Evolutionary conservation across 352 stramenopile genomes (phyloP).

Genomic region (Pythium scleroteichum): DNA sequence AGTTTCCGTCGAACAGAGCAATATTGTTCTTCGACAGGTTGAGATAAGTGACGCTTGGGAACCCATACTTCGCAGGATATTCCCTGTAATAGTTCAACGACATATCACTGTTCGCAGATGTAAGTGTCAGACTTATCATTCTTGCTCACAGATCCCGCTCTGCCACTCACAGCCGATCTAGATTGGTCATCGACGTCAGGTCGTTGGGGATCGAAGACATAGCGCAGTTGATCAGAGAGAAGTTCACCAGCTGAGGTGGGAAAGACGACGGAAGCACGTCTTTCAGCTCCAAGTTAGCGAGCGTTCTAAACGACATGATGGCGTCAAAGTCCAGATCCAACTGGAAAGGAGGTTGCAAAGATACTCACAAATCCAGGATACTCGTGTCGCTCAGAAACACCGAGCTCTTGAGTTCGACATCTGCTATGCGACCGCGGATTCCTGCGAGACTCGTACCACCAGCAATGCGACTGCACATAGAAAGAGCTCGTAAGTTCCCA

Average conservation of each 20-base stretch:
- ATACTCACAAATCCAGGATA: slow-evolving; percentile 44
- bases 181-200: slow-evolving; percentile 46
- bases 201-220: slow-evolving; percentile 55
- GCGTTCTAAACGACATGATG: slow-evolving; percentile 31
- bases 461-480: slow-evolving; percentile 43
- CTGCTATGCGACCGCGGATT: slow-evolving; percentile 43
- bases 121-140: background rate
- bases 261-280: slow-evolving; percentile 47
- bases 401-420: slow-evolving; percentile 34
- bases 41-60: slow-evolving; percentile 39
- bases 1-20: slow-evolving; percentile 44
- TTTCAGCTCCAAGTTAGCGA: slow-evolving; percentile 56
- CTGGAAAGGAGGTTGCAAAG: slow-evolving; percentile 5
- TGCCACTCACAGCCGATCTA: slow-evolving; percentile 50
- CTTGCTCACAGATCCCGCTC: slow-evolving; percentile 8
- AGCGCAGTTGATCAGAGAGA: slow-evolving; percentile 63
- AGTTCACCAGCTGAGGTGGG: slow-evolving; percentile 44
- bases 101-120: slow-evolving; percentile 33
- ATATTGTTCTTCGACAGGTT: slow-evolving; percentile 64
- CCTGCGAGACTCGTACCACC: slow-evolving; percentile 47
- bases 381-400: slow-evolving; percentile 39
- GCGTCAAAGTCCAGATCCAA: background rate
- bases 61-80: slow-evolving; percentile 55
- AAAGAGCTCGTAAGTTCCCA: no score
- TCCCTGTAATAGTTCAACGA: slow-evolving; percentile 51